Conservation (phyloP, 768 basidiomycete genomes). For the Sarcodon sp. region DNA sequence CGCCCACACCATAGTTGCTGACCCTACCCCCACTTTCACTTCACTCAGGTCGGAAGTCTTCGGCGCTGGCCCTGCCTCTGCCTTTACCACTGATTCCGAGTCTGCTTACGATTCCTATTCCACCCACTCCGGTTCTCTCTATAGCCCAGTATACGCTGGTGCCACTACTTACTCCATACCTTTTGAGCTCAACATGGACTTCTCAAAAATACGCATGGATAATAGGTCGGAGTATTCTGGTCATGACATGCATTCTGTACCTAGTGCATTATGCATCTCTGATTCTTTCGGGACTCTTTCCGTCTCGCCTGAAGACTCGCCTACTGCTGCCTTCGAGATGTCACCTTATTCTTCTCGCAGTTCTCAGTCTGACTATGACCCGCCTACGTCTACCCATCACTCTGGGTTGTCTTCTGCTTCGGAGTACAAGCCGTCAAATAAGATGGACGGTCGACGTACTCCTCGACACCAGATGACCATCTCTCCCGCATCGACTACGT, state of each 20-base stretch:
- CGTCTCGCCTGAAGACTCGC: conserved; percentile 13
- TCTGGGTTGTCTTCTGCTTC: conserved; percentile 31
- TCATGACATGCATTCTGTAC: conserved; percentile 2
- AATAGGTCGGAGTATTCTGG: conserved; percentile 38
- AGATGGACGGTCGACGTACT: conserved; percentile 8
- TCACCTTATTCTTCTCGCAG: conserved; percentile 22
- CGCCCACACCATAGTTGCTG: conserved; percentile 48
- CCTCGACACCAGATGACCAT: conserved; percentile 15
- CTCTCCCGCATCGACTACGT: conserved; percentile 25
- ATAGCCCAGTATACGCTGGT: conserved; percentile 37
- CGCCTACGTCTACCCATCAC: conserved; percentile 30
- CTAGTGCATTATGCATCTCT: conserved; percentile 6
- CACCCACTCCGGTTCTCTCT: conserved; percentile 56
- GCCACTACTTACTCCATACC: conserved; percentile 39
- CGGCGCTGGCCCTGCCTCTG: conserved; percentile 60
- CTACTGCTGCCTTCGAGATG: conserved; percentile 1
- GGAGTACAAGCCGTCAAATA: conserved; percentile 27
- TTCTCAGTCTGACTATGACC: conserved; percentile 59
- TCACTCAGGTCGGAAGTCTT: conserved; percentile 51
- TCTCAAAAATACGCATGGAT: conserved; percentile 40
- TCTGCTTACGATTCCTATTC: conserved; percentile 49
- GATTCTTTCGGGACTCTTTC: conserved; percentile 1
- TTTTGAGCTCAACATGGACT: conserved; percentile 64
- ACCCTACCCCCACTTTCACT: conserved; percentile 33
- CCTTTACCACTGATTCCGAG: conserved; percentile 69